phyloP scores from a whole-genome alignment of 768 basidiomycete species.

The Tricholomella constricta region DNA sequence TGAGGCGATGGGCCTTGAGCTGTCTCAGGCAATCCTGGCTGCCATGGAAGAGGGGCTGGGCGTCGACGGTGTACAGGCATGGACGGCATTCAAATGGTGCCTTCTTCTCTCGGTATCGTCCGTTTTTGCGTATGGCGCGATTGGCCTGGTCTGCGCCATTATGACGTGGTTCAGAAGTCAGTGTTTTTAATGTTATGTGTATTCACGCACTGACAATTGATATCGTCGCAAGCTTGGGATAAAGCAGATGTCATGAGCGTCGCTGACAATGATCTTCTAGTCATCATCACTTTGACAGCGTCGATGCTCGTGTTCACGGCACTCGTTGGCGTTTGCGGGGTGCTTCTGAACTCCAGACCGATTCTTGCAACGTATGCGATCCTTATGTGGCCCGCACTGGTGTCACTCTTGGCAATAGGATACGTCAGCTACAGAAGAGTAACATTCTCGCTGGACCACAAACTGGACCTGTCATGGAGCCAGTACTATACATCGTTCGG shows the following conservation, averaged over 20 bases:
- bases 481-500: slow-evolving; percentile 57
- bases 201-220: slow-evolving; percentile 1
- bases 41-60: slow-evolving; percentile 38
- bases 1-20: background rate
- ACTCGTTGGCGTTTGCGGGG: slow-evolving; percentile 59
- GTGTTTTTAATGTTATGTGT: slow-evolving; percentile 18
- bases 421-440: slow-evolving; percentile 66
- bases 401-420: slow-evolving; percentile 59
- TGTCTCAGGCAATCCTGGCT: slow-evolving; percentile 20
- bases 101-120: slow-evolving; percentile 55
- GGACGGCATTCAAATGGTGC: slow-evolving; percentile 67
- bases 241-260: slow-evolving; percentile 64
- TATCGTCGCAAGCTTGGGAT: slow-evolving; percentile 49
- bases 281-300: slow-evolving; percentile 60
- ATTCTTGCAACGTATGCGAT: slow-evolving; percentile 68
- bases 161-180: slow-evolving; percentile 62
- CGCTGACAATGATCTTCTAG: slow-evolving; percentile 56
- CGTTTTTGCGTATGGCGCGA: slow-evolving; percentile 56
- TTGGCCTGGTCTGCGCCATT: slow-evolving; percentile 50
- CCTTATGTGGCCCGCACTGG: slow-evolving; percentile 65
- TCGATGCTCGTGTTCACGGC: slow-evolving; percentile 58
- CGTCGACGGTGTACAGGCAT: slow-evolving; percentile 41
- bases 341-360: slow-evolving; percentile 66
- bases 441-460: slow-evolving; percentile 62
- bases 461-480: slow-evolving; percentile 70